A percentile compares a stretch with the other conserved stretches of the same genome.
These are phyloP conservation scores for Xylaria grammica DNA, from an alignment of 495 filamentous ascomycete species.

Conservation along the genomic window DNA sequence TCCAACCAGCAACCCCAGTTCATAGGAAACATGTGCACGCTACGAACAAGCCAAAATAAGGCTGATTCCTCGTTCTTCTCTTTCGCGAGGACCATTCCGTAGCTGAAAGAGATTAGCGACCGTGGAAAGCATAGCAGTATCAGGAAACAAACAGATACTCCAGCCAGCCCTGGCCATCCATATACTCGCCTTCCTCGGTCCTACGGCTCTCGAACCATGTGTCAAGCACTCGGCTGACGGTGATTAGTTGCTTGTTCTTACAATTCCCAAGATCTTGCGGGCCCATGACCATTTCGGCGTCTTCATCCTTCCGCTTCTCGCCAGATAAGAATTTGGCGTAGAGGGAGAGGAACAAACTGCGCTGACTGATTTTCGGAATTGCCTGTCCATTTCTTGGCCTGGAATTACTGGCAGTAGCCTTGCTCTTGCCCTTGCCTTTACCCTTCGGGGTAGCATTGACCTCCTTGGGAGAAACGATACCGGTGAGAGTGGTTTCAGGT, in stretches of 20 bases:
- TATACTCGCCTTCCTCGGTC: conserved; percentile 58
- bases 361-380: conserved; percentile 70
- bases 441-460: conserved; percentile 46
- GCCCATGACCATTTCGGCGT: conserved; percentile 96
- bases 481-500: conserved; percentile 69
- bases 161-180: conserved; percentile 84
- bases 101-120: conserved; percentile 40
- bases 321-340: conserved; percentile 93
- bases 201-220: conserved; percentile 72
- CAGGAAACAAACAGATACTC: conserved; percentile 72
- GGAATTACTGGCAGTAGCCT: conserved; percentile 41
- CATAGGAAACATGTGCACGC: conserved; percentile 84
- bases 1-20: conserved; percentile 98
- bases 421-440: conserved; percentile 62
- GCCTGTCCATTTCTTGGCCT: conserved; percentile 28
- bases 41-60: conserved; percentile 79
- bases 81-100: conserved; percentile 87
- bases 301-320: conserved; percentile 95
- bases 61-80: conserved; percentile 87
- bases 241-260: conserved; percentile 79
- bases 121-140: background rate
- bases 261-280: conserved; percentile 85
- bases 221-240: conserved; percentile 75
- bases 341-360: conserved; percentile 87
- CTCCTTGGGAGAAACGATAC: conserved; percentile 58